Base-by-base conservation (phyloP, 257 asterid genomes). In the Fraxinus americana region DNA sequence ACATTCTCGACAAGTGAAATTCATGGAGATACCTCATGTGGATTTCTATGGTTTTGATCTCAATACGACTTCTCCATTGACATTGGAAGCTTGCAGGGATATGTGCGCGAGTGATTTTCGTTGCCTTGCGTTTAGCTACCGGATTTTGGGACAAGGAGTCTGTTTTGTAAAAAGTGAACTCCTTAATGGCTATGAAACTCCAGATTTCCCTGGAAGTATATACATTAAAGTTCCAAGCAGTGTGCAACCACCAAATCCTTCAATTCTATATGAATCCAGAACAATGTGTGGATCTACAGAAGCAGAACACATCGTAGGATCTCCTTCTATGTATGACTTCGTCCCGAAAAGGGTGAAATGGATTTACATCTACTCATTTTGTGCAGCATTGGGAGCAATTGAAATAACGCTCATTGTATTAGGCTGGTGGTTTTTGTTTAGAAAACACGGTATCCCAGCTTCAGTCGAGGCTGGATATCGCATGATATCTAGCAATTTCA, bases 31-130 rank as follows among this genome's bases (percentile, higher is more conserved):
- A 71, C 91, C 93, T 50, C 80, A 86, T n/a, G 57, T 82, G 1
- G 95, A 91, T 88, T 92, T 63, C 82, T 90, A 85, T 32, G 97
- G 97, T 36, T 91, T 78, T 74, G 97, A 90, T 87, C 85, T 89
- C 30, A 88, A 85, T 25, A 1, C 36, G 0, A 85, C 80, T 1
- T 0, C 0, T 4, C 57, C 86, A 0, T n/a, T 82, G 7, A 79
- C 95, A 3, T 32, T 87, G 0, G 92, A 86, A 32, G 39, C 70
- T 6, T 92, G 97, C 65, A 75, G 69, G 77, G 77, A 63, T 0
- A 8, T 65, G 67, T 92, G 95, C 54, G 3, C 74, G 75, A 52
- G 32, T 2, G 88, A 86, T 82, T 45, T 25, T 35, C 83, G 85
- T 5, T 92, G 97, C 36, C 67, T 13, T 38, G 97, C 88, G 0